Evolutionary conservation across 495 filamentous ascomycete species (phyloP), one percentile per base, ranked within the genome.

Genomic region (Penicillium coffeae): DNA sequence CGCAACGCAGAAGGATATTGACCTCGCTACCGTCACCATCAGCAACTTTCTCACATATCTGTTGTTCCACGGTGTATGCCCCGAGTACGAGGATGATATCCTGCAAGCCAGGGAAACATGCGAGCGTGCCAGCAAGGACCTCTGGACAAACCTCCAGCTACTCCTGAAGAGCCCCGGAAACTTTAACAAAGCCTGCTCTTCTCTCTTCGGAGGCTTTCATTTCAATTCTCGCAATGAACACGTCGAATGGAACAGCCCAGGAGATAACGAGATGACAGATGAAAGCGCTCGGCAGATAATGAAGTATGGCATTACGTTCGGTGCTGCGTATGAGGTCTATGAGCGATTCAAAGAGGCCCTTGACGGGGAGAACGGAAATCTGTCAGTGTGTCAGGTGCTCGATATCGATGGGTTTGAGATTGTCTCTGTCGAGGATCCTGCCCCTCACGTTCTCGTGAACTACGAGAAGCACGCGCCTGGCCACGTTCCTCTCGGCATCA

Each of bases 41-140:
- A 77, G 78, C 42, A 95, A 93, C 65, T 96, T 96, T 65, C 78
- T 94, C 47, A 90, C 89, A 52, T 97, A 95, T 55, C 73, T 96
- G 10, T 71, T 90, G 12, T 77, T 78, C 47, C 92, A 96, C 56
- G 74, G 86, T 30, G 92, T 94, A n/a, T 94, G 89, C 39, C 68
- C 76, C 5, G 62, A 74, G 8, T 71, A 92, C 64, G 71, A 58
- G 0, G 71, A 76, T 0, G 78, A 88, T 51, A 74, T 97, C 42
- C 63, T 79, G 21, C 73, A 72, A 2, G 91, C 90, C 2, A 74
- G 84, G 18, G 61, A 55, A 2, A 62, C 90, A 34, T 96, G 90
- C 56, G 78, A 86, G 20, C 55, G 74, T 19, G 89, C 87, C 10
- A 72, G 81, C 8, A 68, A 72, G 15, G 88, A 97, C 61, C 63